These are phyloP conservation scores for Phellinidium pouzarii DNA, from an alignment of 1,284 basidiomycete genomes.

Conservation along the genomic window DNA sequence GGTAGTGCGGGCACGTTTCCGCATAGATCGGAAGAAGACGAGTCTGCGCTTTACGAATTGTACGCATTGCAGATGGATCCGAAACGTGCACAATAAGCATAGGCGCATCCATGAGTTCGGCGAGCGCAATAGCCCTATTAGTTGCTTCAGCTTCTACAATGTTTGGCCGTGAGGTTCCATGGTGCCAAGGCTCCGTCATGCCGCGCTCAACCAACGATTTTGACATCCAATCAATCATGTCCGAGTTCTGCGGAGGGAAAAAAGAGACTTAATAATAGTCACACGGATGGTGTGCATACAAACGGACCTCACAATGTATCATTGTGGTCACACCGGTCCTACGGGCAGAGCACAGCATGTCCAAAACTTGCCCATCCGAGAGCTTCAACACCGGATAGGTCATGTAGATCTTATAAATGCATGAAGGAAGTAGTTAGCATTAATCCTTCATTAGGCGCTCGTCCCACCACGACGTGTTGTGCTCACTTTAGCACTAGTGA, in stretches of 20 bases:
- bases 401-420: constrained; percentile 19
- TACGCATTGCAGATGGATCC: constrained; percentile 18
- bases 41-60: constrained; percentile 23
- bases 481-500: constrained; percentile 23
- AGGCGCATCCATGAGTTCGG: constrained; percentile 25
- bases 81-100: constrained; percentile 25
- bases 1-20: constrained; percentile 24
- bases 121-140: constrained; percentile 22
- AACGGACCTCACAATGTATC: constrained; percentile 18
- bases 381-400: constrained; percentile 23
- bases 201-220: constrained; percentile 20
- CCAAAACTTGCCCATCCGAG: constrained; percentile 22
- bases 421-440: not conserved
- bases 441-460: not conserved
- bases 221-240: constrained; percentile 24
- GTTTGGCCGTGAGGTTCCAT: constrained; percentile 23
- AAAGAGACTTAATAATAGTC: not conserved
- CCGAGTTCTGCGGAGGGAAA: constrained; percentile 20
- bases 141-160: constrained; percentile 24
- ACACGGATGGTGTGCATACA: not conserved
- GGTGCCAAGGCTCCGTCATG: constrained; percentile 23
- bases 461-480: not conserved
- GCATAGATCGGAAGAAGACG: constrained; percentile 24
- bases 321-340: constrained; percentile 23
- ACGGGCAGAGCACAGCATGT: constrained; percentile 22